These are phyloP conservation scores for Metarhizium guizhouense DNA, from an alignment of 2,329 filamentous ascomycete species.

Conservation along the genomic window DNA sequence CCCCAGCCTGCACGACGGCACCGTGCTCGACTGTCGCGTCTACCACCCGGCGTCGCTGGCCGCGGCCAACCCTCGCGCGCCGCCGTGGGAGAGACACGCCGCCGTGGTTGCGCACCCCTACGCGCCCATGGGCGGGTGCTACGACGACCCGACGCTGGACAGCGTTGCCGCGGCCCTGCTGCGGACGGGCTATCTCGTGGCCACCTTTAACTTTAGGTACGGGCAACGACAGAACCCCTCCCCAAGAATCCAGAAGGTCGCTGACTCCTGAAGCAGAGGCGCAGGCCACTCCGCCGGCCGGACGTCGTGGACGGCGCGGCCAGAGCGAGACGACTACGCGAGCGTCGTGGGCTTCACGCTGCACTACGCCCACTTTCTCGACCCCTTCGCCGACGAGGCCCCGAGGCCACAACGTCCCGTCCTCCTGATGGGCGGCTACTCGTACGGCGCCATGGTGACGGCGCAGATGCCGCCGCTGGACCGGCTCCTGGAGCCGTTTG, in stretches of 20 bases:
- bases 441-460: conserved; percentile 80
- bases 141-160: conserved; percentile 74
- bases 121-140: conserved; percentile 75
- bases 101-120: conserved; percentile 83
- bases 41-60: conserved; percentile 56
- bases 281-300: conserved; percentile 63
- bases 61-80: conserved; percentile 19
- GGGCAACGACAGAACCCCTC: no score
- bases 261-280: conserved; percentile 46
- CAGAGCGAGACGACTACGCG: conserved; percentile 74
- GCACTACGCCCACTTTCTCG: conserved; percentile 58
- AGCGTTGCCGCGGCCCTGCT: conserved; percentile 56
- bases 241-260: not conserved
- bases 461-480: conserved; percentile 58
- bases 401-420: not conserved
- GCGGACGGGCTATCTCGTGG: conserved; percentile 64
- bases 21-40: conserved; percentile 68
- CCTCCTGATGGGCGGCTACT: conserved; percentile 70
- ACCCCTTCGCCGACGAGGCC: conserved; percentile 21
- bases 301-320: conserved; percentile 79
- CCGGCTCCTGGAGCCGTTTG: conserved; percentile 52
- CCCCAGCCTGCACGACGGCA: conserved; percentile 75
- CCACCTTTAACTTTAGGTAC: conserved; percentile 88
- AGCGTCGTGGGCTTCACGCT: conserved; percentile 74
- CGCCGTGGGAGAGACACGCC: conserved; percentile 38